These are phyloP conservation scores for Trichosporon inkin DNA, from an alignment of 1,284 basidiomycete species.

Conservation along the genomic window DNA sequence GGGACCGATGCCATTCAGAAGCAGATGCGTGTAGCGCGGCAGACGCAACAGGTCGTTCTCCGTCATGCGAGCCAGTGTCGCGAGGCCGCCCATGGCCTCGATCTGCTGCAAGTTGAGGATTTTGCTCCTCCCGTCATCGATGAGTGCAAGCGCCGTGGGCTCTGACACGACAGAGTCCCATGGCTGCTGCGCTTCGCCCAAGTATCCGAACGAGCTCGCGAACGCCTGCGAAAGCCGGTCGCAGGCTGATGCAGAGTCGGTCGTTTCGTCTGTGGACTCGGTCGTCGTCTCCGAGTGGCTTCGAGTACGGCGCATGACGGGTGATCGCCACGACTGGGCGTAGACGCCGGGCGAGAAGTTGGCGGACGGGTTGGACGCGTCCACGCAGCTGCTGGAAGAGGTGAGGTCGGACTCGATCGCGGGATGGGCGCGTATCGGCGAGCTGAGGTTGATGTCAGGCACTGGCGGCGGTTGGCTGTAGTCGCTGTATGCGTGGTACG, in stretches of 20 bases:
- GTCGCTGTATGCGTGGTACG: slow-evolving; percentile 37
- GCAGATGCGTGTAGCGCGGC: slow-evolving; percentile 79
- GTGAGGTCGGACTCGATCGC: not conserved
- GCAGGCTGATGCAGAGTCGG: slow-evolving; percentile 13
- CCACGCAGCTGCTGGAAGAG: not conserved
- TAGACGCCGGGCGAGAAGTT: slow-evolving; percentile 4
- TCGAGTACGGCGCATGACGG: slow-evolving; percentile 27
- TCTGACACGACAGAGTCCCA: slow-evolving; percentile 26
- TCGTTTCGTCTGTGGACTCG: slow-evolving; percentile 11
- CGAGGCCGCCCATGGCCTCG: slow-evolving; percentile 42
- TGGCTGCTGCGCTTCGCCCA: slow-evolving; percentile 19
- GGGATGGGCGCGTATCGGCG: not conserved
- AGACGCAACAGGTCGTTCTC: slow-evolving; percentile 21
- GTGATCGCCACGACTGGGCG: slow-evolving; percentile 20
- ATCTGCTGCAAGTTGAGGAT: slow-evolving; percentile 40
- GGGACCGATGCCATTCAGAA: slow-evolving; percentile 70
- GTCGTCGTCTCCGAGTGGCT: slow-evolving; percentile 38
- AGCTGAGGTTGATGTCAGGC: slow-evolving; percentile 22
- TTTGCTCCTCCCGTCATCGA: slow-evolving; percentile 43
- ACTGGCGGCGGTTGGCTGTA: slow-evolving; percentile 36
- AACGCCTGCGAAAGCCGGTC: slow-evolving; percentile 19
- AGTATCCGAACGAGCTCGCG: slow-evolving; percentile 21
- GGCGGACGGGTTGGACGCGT: not conserved
- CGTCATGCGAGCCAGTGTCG: slow-evolving; percentile 24
- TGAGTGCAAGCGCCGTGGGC: slow-evolving; percentile 39